Conservation (phyloP, 495 filamentous ascomycete genomes). For the Choiromyces venosus region DNA sequence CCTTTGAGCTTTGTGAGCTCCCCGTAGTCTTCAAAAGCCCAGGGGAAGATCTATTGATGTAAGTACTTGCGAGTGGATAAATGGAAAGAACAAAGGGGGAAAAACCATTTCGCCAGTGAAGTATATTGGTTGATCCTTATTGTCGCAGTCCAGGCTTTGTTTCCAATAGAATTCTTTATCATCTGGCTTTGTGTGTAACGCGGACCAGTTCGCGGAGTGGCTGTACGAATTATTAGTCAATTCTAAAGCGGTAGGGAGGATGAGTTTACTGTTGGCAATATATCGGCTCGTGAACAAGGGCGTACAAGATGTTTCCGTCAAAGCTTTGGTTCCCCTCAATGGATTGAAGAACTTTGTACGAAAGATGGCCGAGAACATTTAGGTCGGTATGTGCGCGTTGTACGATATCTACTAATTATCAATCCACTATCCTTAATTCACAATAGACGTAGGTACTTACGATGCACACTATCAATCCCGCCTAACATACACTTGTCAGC, state of each 20-base stretch:
- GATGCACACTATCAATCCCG: conserved; percentile 63
- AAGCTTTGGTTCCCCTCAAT: conserved; percentile 63
- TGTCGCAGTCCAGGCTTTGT: not conserved
- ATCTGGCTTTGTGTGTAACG: conserved; percentile 49
- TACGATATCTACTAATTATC: conserved; percentile 54
- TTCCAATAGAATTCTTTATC: not conserved
- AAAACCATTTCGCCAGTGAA: conserved; percentile 85
- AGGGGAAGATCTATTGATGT: conserved; percentile 56
- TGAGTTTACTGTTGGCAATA: conserved; percentile 56
- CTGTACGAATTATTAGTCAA: conserved; percentile 33
- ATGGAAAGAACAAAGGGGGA: not conserved
- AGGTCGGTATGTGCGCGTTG: conserved; percentile 64
- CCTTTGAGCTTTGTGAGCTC: conserved; percentile 61
- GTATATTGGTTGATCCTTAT: conserved; percentile 51
- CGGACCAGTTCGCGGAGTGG: conserved; percentile 59
- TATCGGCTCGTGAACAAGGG: conserved; percentile 75
- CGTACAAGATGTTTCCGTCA: conserved; percentile 74
- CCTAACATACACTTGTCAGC: conserved; percentile 45
- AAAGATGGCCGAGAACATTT: conserved; percentile 64
- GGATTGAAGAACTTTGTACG: conserved; percentile 58
- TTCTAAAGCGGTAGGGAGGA: not conserved
- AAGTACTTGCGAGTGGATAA: not conserved
- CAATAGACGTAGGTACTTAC: conserved; percentile 37
- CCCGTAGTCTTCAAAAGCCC: conserved; percentile 69
- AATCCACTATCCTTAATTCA: not conserved